Base-by-base conservation (phyloP, 2,329 filamentous ascomycete genomes). In the Bipolaris gigantea region DNA sequence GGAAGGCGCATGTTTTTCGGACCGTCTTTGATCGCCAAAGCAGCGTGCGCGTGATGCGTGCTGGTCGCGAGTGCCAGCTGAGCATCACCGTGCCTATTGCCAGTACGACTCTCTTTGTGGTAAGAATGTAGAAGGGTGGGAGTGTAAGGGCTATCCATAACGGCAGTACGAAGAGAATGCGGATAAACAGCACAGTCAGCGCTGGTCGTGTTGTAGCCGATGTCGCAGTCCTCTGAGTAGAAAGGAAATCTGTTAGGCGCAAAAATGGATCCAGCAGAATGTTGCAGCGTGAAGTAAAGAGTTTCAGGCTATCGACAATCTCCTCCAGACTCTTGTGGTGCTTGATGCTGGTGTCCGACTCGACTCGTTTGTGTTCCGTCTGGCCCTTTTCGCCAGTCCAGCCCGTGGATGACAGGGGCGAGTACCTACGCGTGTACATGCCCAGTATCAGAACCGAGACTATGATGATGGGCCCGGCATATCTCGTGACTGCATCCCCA, bases 271-370 rank as follows among this genome's bases (percentile, higher is more conserved):
- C 92, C 47, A 97, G 82, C 16, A 99, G 79, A 48, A 96, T 88
- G 73, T 97, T 96, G 75, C 94, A 97, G 44, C 94, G 84, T 5
- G 88, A 89, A 0, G 93, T 97, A 64, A 99, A 90, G 61, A 92
- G 86, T 72, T 92, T 91, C 40, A 99, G 78, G 0, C 90, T 96
- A 65, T 97, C 92, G 52, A 99, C 89, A 56, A 99, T 99, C 77
- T 99, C 94, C 72, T 99, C 94, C 48, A 99, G 77, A 46, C 92
- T 97, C 79, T 97, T 97, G 68, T 96, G 90, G 66, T 94, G 90
- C 55, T 88, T 87, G 38, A 87, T 88, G 56, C 83, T 86, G 65
- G 91, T 89, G 8, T 74, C 72, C 7, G 80, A 78, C 2, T 75
- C 74, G 16, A 76, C 75, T 32, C 78, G 78, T 55, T 79, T 83